Evolutionary conservation across 2,329 filamentous ascomycete genomes (phyloP), one percentile per base, ranked within the genome.

Genomic region (Epichloe typhina): DNA sequence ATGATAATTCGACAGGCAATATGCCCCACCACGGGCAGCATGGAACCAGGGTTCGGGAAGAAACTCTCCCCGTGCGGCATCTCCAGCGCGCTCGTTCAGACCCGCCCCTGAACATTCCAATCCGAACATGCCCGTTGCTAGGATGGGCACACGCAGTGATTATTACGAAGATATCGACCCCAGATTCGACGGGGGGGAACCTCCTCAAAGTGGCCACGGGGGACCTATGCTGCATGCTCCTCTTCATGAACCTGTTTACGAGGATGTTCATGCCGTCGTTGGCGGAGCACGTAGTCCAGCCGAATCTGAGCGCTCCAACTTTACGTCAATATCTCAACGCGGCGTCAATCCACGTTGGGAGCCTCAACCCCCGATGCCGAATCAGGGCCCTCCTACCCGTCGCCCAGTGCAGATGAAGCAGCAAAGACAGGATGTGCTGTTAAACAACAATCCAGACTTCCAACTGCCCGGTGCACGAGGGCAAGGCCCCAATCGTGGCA

Each of bases 131-230:
- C 64, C 67, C 15, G 59, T 66, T 15, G 59, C 60, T 40, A 62
- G 61, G 48, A 58, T 57, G 7, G 62, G 58, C 19, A 54, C 58
- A 54, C 64, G 56, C 46, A 69, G 61, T 58, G 69, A 77, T 55
- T 97, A 97, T 68, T 95, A 94, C 62, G 93, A 97, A 73, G 91
- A 97, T 64, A 81, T 95, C 12, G 89, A 95, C 57, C 89, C 91
- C 43, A 86, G 83, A 51, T 97, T 96, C 61, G 50, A 50, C 31
- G 31, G 9, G 37, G 42, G n/a, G 7, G 40, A 33, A 15, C 35
- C 50, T 19, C 43, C 38, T 31, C 49, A 41, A 23, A 85, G 82
- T 36, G 76, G 54, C 54, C 63, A 54, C 51, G 59, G 46, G 45
- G 63, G 50, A 54, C 57, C 59, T 11, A 53, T 58, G 46, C 31